These are phyloP conservation scores for Acaromyces ingoldii DNA, from an alignment of 1,284 basidiomycete species.

Conservation along the genomic window DNA sequence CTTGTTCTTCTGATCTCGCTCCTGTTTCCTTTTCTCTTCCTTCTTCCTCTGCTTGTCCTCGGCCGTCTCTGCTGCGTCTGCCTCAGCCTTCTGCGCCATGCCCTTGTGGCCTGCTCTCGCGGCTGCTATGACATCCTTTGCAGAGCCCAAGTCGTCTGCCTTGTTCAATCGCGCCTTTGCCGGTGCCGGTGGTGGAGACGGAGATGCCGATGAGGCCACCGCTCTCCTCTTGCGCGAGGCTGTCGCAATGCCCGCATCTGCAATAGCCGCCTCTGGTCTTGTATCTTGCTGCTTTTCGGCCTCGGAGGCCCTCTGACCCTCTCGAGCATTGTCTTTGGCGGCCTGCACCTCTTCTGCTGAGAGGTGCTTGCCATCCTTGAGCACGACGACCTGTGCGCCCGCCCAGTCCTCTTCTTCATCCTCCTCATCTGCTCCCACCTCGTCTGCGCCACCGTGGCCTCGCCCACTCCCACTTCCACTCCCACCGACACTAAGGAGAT, in stretches of 20 bases:
- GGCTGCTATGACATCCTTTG: not conserved
- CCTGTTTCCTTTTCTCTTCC: not conserved
- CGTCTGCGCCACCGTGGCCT: not conserved
- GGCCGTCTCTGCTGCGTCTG: not conserved
- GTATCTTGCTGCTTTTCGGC: not conserved
- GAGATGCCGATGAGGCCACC: not conserved
- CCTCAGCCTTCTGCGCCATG: not conserved
- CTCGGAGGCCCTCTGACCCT: not conserved
- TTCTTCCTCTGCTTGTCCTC: not conserved
- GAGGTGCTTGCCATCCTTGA: constrained; percentile 37
- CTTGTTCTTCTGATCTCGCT: constrained; percentile 7
- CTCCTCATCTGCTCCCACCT: constrained; percentile 5
- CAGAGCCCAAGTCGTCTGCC: not conserved
- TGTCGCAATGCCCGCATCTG: not conserved
- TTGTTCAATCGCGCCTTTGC: not conserved
- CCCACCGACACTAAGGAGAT: not conserved
- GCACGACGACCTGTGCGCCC: constrained; percentile 36
- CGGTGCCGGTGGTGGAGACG: too few species aligned
- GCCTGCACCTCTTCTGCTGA: constrained; percentile 17
- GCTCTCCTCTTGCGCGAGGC: not conserved
- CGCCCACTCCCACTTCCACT: not conserved
- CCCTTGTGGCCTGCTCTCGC: too few species aligned
- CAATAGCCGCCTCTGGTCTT: not conserved
- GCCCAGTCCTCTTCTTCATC: constrained; percentile 18
- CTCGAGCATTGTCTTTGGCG: not conserved